phyloP scores from a whole-genome alignment of 2,329 filamentous ascomycete genomes.

The Colletotrichum acutatum region DNA sequence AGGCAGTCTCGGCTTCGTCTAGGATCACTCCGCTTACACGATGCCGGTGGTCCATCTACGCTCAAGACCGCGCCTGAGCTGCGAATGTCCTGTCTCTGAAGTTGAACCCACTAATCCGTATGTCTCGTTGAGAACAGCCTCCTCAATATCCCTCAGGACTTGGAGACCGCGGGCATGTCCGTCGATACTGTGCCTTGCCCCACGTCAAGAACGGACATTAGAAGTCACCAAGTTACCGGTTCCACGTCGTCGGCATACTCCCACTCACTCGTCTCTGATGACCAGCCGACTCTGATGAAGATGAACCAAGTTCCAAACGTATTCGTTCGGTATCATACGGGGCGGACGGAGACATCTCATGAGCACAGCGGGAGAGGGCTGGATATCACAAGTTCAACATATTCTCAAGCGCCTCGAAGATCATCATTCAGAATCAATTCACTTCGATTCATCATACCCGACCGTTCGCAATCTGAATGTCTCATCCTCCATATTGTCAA shows the following conservation, averaged over 20 bases:
- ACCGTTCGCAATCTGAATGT: neutral
- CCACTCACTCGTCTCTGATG: too few relatives aligned
- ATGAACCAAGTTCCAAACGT: too few relatives aligned
- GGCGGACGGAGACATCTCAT: too few relatives aligned
- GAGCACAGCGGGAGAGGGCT: neutral
- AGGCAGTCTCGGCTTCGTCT: neutral
- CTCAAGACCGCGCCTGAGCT: neutral
- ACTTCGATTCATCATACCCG: neutral
- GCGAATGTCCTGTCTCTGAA: neutral
- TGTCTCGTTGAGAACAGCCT: neutral
- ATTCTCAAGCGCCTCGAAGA: neutral
- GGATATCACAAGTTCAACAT: neutral
- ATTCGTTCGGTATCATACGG: too few relatives aligned
- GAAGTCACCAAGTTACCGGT: too few relatives aligned
- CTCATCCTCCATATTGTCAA: neutral
- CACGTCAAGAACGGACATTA: neutral
- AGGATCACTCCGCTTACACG: neutral
- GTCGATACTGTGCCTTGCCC: neutral
- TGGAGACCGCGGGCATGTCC: neutral
- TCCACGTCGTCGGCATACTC: too few relatives aligned
- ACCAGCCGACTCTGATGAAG: too few relatives aligned
- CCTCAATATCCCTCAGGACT: neutral
- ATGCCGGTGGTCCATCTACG: neutral
- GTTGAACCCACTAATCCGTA: neutral
- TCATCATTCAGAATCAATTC: neutral